A percentile compares a stretch with the other conserved stretches of the same genome.
These are phyloP conservation scores for Scedosporium aurantiacum DNA, from an alignment of 2,329 filamentous ascomycete species.

Conservation along the genomic window DNA sequence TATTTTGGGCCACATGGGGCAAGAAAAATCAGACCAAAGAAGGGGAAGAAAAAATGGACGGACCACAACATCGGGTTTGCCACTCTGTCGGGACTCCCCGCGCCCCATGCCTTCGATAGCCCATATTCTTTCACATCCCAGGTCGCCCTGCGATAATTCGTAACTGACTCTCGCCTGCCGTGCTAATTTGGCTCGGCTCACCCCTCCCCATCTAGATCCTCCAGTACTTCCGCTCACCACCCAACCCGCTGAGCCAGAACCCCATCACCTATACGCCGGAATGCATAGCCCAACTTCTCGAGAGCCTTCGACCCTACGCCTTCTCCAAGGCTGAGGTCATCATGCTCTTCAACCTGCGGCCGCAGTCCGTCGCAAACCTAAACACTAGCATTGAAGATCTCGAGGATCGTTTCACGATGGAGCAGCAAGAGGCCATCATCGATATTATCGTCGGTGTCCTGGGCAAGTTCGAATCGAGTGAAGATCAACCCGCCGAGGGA, in stretches of 20 bases:
- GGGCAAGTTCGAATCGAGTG: conserved; percentile 34
- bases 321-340: conserved; percentile 58
- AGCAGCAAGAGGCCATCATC: conserved; percentile 49
- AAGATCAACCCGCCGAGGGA: conserved; percentile 16
- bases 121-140: neutral
- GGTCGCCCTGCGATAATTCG: neutral
- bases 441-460: conserved; percentile 45
- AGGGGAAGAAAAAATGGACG: neutral
- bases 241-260: conserved; percentile 44
- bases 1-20: too few species aligned
- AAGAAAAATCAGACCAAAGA: too few species aligned
- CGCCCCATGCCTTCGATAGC: neutral
- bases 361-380: conserved; percentile 43
- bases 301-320: conserved; percentile 43
- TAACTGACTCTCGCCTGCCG: neutral
- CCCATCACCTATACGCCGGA: conserved; percentile 41
- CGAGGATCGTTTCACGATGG: conserved; percentile 45
- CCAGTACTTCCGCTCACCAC: conserved; percentile 45
- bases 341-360: conserved; percentile 58
- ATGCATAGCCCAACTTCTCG: conserved; percentile 41
- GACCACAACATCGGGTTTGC: neutral
- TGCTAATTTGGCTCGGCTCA: neutral
- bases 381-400: conserved; percentile 57
- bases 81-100: neutral
- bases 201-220: conserved; percentile 34